These are phyloP conservation scores for Phoma sp. DNA, from an alignment of 2,329 filamentous ascomycete species.

Conservation along the genomic window DNA sequence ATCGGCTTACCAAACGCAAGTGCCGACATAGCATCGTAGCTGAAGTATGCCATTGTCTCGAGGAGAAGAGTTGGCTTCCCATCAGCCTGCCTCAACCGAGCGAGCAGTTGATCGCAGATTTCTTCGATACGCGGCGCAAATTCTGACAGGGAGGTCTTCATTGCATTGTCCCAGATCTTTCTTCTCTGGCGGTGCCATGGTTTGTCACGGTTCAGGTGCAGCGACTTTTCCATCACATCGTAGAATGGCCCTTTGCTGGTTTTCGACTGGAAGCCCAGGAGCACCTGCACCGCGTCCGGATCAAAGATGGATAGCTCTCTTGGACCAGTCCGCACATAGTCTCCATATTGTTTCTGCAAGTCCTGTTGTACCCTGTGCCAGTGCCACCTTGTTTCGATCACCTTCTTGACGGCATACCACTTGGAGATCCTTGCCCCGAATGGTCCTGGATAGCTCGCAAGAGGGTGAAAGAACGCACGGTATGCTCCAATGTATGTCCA, in stretches of 20 bases:
- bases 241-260: conserved; percentile 38
- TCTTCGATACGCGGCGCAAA: conserved; percentile 31
- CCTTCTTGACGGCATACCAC: conserved; percentile 32
- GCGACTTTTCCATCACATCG: conserved; percentile 27
- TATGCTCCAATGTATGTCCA: conserved; percentile 30
- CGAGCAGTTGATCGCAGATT: conserved; percentile 32
- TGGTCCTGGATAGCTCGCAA: conserved; percentile 31
- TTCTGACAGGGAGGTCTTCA: conserved; percentile 33
- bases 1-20: conserved; percentile 54
- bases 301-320: conserved; percentile 36
- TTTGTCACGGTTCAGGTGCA: conserved; percentile 37
- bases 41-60: conserved; percentile 52
- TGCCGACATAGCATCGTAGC: conserved; percentile 55
- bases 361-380: conserved; percentile 27
- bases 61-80: conserved; percentile 46
- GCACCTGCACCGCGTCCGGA: conserved; percentile 25
- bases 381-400: conserved; percentile 20
- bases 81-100: conserved; percentile 22
- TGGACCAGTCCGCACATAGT: conserved; percentile 36
- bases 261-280: conserved; percentile 30
- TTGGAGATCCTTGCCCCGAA: conserved; percentile 30
- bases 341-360: conserved; percentile 31
- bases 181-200: conserved; percentile 34
- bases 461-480: conserved; percentile 34
- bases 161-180: conserved; percentile 38